Conservation (phyloP, 2,329 filamentous ascomycete genomes). For the Verruconis gallopava region DNA sequence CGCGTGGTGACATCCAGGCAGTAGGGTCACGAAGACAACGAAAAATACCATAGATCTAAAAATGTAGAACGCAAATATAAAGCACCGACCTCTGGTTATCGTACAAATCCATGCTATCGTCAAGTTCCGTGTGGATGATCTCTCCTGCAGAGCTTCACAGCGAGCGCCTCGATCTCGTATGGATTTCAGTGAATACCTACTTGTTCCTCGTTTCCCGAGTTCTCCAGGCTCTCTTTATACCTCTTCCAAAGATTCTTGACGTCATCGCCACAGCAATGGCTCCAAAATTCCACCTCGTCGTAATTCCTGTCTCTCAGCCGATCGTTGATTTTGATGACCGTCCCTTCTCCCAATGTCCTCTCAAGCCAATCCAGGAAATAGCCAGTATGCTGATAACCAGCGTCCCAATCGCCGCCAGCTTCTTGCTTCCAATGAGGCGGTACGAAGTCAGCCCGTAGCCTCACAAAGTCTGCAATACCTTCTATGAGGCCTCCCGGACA, state of each 20-base stretch:
- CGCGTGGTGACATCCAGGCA: no score
- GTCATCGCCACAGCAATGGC: constrained; percentile 49
- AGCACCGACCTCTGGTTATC: no score
- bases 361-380: constrained; percentile 88
- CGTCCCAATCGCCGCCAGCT: constrained; percentile 59
- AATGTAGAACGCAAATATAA: no score
- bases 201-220: no score
- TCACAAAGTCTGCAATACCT: constrained; percentile 86
- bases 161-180: no score
- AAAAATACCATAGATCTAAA: no score
- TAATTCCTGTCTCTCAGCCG: constrained; percentile 51
- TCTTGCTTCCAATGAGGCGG: constrained; percentile 72
- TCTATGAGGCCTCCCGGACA: constrained; percentile 66
- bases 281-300: constrained; percentile 54
- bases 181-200: no score
- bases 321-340: constrained; percentile 49
- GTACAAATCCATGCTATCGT: no score
- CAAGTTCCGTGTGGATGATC: no score
- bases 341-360: constrained; percentile 39
- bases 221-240: constrained; percentile 48
- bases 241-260: constrained; percentile 62
- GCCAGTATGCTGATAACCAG: constrained; percentile 79
- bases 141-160: no score
- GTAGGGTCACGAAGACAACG: no score
- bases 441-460: constrained; percentile 56